Conservation (phyloP, 164 flowering plant species). For the Stephania yunnanensis region DNA sequence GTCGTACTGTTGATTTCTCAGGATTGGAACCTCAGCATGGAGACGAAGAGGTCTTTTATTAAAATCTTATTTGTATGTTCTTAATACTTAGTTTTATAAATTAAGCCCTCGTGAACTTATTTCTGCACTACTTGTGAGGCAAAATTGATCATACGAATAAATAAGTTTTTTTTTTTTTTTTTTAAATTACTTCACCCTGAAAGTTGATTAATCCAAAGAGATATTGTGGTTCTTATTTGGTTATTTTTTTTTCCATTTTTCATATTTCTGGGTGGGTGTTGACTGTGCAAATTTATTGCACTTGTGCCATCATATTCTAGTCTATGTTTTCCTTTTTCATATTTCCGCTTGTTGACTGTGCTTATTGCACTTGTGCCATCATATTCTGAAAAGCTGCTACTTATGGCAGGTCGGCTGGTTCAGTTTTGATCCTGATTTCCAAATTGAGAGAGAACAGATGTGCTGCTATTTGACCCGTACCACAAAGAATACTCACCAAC, state of each 20-base stretch:
- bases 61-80: conserved; percentile 29
- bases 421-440: conserved; percentile 89
- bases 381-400: conserved; percentile 8
- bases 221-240: neutral
- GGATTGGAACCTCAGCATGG: conserved; percentile 89
- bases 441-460: conserved; percentile 91
- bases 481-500: conserved; percentile 67
- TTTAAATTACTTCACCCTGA: neutral
- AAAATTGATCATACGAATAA: neutral
- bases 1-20: conserved; percentile 77
- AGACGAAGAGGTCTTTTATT: conserved; percentile 80
- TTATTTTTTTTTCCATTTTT: neutral
- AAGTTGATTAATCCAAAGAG: neutral
- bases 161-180: too few relatives aligned
- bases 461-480: conserved; percentile 94
- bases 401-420: conserved; percentile 77
- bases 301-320: neutral
- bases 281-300: neutral
- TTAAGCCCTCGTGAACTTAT: conserved; percentile 1
- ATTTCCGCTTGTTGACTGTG: neutral
- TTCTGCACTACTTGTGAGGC: neutral
- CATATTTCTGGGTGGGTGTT: neutral
- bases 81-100: conserved; percentile 5
- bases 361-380: neutral
- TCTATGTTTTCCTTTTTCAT: neutral